These are phyloP conservation scores for Picochlorum sp. DNA, from an alignment of 139 green algal genomes.

Conservation along the genomic window DNA sequence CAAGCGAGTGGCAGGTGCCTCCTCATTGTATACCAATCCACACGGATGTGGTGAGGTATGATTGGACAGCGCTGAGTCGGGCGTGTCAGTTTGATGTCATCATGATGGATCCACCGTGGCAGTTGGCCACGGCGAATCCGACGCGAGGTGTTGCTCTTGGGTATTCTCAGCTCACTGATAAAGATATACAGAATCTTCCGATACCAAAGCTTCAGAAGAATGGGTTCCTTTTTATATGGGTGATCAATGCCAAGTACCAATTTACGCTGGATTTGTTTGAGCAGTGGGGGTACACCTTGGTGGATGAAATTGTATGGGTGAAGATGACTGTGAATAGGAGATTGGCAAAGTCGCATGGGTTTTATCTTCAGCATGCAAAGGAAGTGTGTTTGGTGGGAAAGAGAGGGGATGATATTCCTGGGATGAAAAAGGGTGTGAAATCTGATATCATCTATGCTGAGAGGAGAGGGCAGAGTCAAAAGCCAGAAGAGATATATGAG, in stretches of 20 bases:
- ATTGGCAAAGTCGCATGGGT: conserved; percentile 88
- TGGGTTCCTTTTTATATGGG: conserved; percentile 86
- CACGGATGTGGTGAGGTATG: conserved; percentile 82
- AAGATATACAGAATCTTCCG: conserved; percentile 72
- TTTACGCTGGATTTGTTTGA: conserved; percentile 84
- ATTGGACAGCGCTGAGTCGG: conserved; percentile 58
- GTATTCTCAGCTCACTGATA: conserved; percentile 81
- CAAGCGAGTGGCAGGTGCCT: conserved; percentile 76
- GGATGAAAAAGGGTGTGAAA: conserved; percentile 31
- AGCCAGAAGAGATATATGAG: conserved; percentile 92
- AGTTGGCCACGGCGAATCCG: conserved; percentile 89
- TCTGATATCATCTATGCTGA: conserved; percentile 77
- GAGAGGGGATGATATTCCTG: conserved; percentile 43
- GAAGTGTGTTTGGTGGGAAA: conserved; percentile 77
- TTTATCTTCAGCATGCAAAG: conserved; percentile 93
- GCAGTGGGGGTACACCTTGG: conserved; percentile 81
- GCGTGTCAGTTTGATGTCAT: conserved; percentile 59
- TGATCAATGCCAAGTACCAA: conserved; percentile 94
- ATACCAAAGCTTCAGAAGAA: conserved; percentile 66
- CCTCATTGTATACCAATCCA: conserved; percentile 84
- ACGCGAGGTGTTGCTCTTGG: conserved; percentile 82
- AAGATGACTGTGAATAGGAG: conserved; percentile 89
- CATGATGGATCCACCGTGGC: conserved; percentile 95
- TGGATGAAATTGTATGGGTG: conserved; percentile 95
- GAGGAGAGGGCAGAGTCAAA: conserved; percentile 87